Evolutionary conservation across 441 rosid species (phyloP), one percentile per base, ranked within the genome.

Genomic region (Rhodomyrtus psidioides): DNA sequence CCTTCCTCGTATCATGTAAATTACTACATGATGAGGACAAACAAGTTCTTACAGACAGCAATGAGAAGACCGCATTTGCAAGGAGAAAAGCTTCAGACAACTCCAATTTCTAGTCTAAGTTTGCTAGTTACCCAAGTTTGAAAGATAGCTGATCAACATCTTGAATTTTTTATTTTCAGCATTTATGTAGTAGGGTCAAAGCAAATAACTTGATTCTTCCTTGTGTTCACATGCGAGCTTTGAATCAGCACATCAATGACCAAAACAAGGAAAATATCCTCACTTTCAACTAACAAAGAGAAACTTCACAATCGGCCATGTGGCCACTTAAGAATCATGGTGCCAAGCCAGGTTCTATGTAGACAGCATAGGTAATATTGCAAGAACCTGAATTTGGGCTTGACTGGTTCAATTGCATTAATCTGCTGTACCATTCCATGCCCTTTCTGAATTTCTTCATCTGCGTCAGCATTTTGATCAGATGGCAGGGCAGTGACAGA

Each of bases 301-400:
- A 70, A 39, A 70, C 79, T 39, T 70, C 79, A 70, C 79, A 70
- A 39, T 70, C 4, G 79, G 9, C 51, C 79, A 39, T 21, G 79
- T 70, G 51, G 62, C 28, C 51, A 70, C 79, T 70, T 24, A 70
- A 70, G 23, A 70, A 70, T 39, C 51, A 70, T 5, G 51, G 49
- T 70, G n/a, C 79, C 17, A 39, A 70, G 51, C 51, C 79, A 70
- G 79, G 49, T 39, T 70, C 6, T 21, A 39, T 7, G 16, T 39
- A 39, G 79, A 70, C n/a, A 55, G 56, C 28, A 70, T 53, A 84
- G 27, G 83, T 9, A 83, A 53, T 81, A 75, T 53, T 57, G 83
- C 62, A 86, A 70, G 44, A 51, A 92, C 94, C 94, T 92, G 87
- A 86, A 90, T 83, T 88, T 89, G 12, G 92, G 91, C 82, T 88